Evolutionary conservation across 2,329 filamentous ascomycete genomes (phyloP).

Genomic region (Aspergillus udagawae): DNA sequence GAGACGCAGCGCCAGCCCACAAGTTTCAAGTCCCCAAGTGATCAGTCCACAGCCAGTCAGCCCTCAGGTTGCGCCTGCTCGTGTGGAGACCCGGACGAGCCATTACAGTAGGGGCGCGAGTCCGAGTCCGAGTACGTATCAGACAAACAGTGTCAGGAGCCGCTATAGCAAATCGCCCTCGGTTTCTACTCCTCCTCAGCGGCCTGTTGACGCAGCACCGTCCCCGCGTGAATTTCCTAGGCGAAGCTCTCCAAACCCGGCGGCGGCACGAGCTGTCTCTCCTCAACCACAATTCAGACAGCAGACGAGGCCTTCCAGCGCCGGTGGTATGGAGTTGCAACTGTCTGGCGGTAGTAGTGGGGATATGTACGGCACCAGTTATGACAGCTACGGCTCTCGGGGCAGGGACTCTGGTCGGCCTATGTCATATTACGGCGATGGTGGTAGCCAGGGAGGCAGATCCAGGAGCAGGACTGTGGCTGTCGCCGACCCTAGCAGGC

Average conservation of each 20-base stretch:
- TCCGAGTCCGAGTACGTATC: constrained; percentile 43
- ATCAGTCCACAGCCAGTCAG: constrained; percentile 9
- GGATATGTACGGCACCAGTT: constrained; percentile 51
- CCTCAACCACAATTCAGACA: constrained; percentile 51
- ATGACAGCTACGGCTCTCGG: constrained; percentile 30
- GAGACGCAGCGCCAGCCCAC: constrained; percentile 15
- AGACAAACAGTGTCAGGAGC: constrained; percentile 40
- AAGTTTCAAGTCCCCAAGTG: constrained; percentile 23
- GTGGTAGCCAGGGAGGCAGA: constrained; percentile 47
- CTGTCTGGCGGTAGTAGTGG: constrained; percentile 50
- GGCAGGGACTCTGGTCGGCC: constrained; percentile 41
- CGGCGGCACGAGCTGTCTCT: constrained; percentile 6
- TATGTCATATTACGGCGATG: constrained; percentile 49
- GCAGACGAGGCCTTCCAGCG: constrained; percentile 47
- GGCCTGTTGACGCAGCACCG: constrained; percentile 27
- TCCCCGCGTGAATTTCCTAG: constrained; percentile 4
- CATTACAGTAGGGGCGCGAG: constrained; percentile 42
- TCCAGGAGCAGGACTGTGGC: constrained; percentile 79
- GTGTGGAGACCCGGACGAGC: constrained; percentile 33
- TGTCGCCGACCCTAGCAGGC: constrained; percentile 63
- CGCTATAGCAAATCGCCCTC: constrained; percentile 37
- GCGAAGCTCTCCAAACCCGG: constrained; percentile 3
- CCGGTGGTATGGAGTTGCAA: constrained; percentile 63
- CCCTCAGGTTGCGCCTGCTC: constrained; percentile 26
- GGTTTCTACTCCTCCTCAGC: constrained; percentile 27